Evolutionary conservation across 192 early-diverging fungal species (phyloP).

Genomic region (Coemansia sp.): DNA sequence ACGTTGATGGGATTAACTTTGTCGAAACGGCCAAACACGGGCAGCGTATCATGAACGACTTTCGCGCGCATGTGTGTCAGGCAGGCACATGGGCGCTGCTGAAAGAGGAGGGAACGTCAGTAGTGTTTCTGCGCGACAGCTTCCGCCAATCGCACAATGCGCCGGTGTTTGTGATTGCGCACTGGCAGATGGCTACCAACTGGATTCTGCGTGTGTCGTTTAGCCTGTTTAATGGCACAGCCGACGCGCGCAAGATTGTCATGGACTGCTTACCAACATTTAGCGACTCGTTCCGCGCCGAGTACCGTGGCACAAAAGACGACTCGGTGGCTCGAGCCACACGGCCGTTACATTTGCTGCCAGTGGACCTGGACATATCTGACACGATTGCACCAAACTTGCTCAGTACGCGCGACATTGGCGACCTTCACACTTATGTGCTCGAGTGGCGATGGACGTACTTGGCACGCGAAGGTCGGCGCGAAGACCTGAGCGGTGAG

Average conservation of each 20-base stretch:
- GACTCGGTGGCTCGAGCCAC: slow-evolving; percentile 42
- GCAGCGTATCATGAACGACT: slow-evolving; percentile 36
- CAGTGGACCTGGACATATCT: slow-evolving; percentile 33
- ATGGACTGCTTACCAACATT: slow-evolving; percentile 43
- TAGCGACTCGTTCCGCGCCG: slow-evolving; percentile 32
- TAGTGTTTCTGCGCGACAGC: slow-evolving; percentile 46
- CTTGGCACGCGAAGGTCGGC: slow-evolving; percentile 46
- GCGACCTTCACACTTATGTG: slow-evolving; percentile 52
- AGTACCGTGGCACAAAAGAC: slow-evolving; percentile 20
- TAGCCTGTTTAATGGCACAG: slow-evolving; percentile 45
- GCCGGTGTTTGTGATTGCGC: slow-evolving; percentile 40
- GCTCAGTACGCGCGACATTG: slow-evolving; percentile 47
- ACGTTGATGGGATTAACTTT: slow-evolving; percentile 47
- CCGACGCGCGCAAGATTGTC: slow-evolving; percentile 44
- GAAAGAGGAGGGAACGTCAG: slow-evolving; percentile 25
- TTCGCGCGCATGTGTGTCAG: slow-evolving; percentile 46
- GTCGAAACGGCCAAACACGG: slow-evolving; percentile 37
- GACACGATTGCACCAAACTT: slow-evolving; percentile 21
- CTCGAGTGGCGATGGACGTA: slow-evolving; percentile 56
- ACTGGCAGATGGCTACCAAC: slow-evolving; percentile 48
- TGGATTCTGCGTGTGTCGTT: slow-evolving; percentile 50
- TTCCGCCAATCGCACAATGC: slow-evolving; percentile 31
- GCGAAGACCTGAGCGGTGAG: slow-evolving; percentile 45
- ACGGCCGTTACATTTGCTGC: slow-evolving; percentile 49
- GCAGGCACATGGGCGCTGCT: slow-evolving; percentile 49